Base-by-base conservation (phyloP, 257 asterid genomes). In the Solanum stenotomum region DNA sequence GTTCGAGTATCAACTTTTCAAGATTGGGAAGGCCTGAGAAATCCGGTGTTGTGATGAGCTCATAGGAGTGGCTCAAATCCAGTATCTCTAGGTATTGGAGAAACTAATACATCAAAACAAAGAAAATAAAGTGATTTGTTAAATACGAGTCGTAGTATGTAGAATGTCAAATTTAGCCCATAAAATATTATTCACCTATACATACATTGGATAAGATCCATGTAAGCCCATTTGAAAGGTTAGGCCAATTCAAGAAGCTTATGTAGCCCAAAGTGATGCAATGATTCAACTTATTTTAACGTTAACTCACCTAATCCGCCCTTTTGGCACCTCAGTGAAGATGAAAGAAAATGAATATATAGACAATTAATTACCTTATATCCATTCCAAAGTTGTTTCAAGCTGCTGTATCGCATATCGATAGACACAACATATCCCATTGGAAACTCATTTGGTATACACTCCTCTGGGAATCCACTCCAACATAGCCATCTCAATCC, bases 371-470 rank as follows among this genome's bases (percentile, higher is more conserved):
- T 25, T 88, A 88, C 90, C 90, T 85, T 88, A 35, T 12, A 37
- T 88, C 90, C 86, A 1, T 85, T 85, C 90, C 90, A 88, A 34
- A 85, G 77, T 4, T 75, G 88, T 75, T 75, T 71, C 71, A 88
- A 75, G 68, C 72, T 1, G 90, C 88, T 88, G 61, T 88, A 70
- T 63, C 82, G 88, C 81, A 88, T 85, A 15, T 88, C 90, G 63
- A 88, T 42, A 20, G 87, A 87, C 3, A 75, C 85, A 29, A 72
- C 42, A 56, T 34, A 38, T 85, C 18, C 44, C 56, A 88, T 18
- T 70, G 90, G 90, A 85, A 88, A 85, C n/a, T 88, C 90, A 74
- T 31, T 38, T 52, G 90, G 90, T 74, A 88, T 88, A 31, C 31
- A 88, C 27, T 63, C 78, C 68, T 63, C 79, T 75, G 85, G 68